These are phyloP conservation scores for Morella rubra DNA, from an alignment of 306 rosid species.

Conservation along the genomic window DNA sequence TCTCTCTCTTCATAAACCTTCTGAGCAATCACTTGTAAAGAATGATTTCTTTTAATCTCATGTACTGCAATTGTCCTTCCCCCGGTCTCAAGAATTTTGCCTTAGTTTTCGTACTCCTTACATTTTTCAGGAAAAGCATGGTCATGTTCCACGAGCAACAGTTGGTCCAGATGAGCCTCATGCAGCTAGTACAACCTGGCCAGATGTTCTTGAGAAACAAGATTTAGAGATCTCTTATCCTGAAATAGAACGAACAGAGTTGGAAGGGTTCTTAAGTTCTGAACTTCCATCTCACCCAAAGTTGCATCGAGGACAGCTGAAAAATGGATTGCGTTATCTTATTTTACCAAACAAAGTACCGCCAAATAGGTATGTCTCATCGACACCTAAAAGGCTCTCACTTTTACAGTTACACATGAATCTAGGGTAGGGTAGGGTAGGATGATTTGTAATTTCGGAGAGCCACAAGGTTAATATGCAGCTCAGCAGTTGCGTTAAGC, in stretches of 20 bases:
- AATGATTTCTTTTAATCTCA: not conserved
- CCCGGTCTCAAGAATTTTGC: not conserved
- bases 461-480: not conserved
- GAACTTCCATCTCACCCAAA: constrained; percentile 89
- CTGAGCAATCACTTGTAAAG: not conserved
- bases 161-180: constrained; percentile 98
- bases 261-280: constrained; percentile 63
- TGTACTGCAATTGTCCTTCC: not conserved
- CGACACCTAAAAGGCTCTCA: not conserved
- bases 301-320: constrained; percentile 76
- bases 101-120: constrained; percentile 16
- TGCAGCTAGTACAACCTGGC: constrained; percentile 84
- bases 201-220: constrained; percentile 72
- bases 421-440: not conserved
- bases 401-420: not conserved
- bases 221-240: constrained; percentile 50
- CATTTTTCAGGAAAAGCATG: constrained; percentile 39
- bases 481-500: not conserved
- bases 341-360: constrained; percentile 94
- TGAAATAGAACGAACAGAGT: constrained; percentile 44
- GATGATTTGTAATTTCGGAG: not conserved
- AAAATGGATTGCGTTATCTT: constrained; percentile 79
- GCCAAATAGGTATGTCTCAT: constrained; percentile 61
- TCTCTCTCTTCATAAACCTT: not conserved
- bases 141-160: constrained; percentile 56